phyloP scores from a whole-genome alignment of 192 early-diverging fungal genomes.

The Coemansia furcata region DNA sequence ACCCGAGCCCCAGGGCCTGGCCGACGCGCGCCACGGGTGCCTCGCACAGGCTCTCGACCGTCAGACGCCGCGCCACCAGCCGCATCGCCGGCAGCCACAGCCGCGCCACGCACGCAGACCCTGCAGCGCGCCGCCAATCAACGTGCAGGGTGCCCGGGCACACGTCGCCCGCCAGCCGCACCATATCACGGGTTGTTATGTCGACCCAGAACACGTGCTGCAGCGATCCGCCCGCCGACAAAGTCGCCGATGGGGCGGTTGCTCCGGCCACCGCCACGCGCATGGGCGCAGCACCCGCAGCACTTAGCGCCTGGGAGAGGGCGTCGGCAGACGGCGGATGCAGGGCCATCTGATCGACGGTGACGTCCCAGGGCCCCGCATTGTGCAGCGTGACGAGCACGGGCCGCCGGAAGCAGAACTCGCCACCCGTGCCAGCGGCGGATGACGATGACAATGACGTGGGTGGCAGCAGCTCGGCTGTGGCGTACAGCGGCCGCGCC shows the following conservation, averaged over 20 bases:
- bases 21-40: constrained; percentile 30
- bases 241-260: background rate
- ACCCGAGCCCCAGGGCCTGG: constrained; percentile 16
- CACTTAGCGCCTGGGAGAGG: background rate
- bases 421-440: constrained; percentile 2
- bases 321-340: constrained; percentile 9
- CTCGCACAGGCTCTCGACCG: constrained; percentile 14
- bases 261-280: constrained; percentile 14
- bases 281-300: background rate
- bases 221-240: constrained; percentile 1
- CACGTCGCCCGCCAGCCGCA: constrained; percentile 20
- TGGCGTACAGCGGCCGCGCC: constrained; percentile 21
- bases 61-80: constrained; percentile 18
- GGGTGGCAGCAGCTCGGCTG: constrained; percentile 5
- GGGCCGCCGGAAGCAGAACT: constrained; percentile 37
- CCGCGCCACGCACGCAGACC: background rate
- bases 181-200: constrained; percentile 17
- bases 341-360: constrained; percentile 11
- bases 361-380: constrained; percentile 25
- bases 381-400: constrained; percentile 28
- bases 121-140: constrained; percentile 7
- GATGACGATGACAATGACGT: no score
- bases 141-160: constrained; percentile 33
- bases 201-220: constrained; percentile 43
- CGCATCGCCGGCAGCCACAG: constrained; percentile 33